These are phyloP conservation scores for Aureobasidium sp. DNA, from an alignment of 2,329 filamentous ascomycete genomes.

Conservation along the genomic window DNA sequence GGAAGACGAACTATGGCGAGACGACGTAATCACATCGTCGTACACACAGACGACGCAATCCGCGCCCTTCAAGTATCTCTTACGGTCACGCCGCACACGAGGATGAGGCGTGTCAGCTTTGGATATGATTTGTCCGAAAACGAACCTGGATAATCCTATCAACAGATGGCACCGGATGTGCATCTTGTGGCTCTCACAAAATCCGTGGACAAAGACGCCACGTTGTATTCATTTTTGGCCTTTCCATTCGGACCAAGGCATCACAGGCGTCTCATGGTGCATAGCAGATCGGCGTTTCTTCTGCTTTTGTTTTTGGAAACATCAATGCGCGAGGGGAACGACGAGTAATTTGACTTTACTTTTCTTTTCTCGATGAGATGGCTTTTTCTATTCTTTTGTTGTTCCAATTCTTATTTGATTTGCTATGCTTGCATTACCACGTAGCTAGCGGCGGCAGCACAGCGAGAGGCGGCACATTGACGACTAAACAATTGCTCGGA, in stretches of 20 bases:
- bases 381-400: neutral
- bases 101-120: conserved; percentile 12
- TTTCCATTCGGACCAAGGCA: conserved; percentile 13
- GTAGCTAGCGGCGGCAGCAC: neutral
- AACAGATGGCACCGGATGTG: neutral
- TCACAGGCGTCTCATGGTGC: conserved; percentile 16
- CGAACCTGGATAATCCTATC: conserved; percentile 7
- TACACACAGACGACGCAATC: conserved; percentile 2
- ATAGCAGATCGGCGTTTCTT: conserved; percentile 20
- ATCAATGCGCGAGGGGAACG: no score
- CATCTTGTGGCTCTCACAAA: neutral
- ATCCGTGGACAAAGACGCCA: neutral
- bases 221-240: conserved; percentile 9
- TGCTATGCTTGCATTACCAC: conserved; percentile 1
- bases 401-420: neutral
- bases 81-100: neutral
- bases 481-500: neutral
- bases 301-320: conserved; percentile 20
- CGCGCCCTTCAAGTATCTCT: neutral
- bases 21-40: conserved; percentile 7
- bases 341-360: conserved; percentile 11
- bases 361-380: neutral
- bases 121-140: conserved; percentile 5
- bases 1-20: neutral
- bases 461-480: neutral